A percentile compares a stretch with the other conserved stretches of the same genome.
Evolutionary conservation across 2,329 filamentous ascomycete species (phyloP).

Genomic region (Ophioceras dolichostomum): DNA sequence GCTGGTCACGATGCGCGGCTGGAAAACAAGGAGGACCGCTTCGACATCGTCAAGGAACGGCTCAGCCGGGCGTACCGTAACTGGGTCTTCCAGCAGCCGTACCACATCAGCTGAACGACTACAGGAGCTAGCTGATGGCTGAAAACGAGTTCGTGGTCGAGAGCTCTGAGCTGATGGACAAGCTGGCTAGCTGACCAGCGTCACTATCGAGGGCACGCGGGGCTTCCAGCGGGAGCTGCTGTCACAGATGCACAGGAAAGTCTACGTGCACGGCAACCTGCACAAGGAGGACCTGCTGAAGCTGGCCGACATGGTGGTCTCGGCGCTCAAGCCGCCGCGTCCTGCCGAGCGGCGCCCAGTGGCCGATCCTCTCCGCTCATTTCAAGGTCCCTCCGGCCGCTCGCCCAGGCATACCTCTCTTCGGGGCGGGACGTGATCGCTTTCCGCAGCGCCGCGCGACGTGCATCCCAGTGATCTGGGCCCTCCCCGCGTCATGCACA

Average conservation of each 20-base stretch:
- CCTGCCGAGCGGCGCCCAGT: slow-evolving; percentile 64
- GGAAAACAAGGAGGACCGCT: slow-evolving; percentile 74
- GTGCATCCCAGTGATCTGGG: no score
- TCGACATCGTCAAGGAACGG: slow-evolving; percentile 83
- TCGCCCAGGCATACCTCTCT: no score
- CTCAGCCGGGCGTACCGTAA: slow-evolving; percentile 68
- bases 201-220: slow-evolving; percentile 64
- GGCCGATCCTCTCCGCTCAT: slow-evolving; percentile 67
- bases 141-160: slow-evolving; percentile 71
- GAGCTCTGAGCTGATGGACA: slow-evolving; percentile 64
- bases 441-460: no score
- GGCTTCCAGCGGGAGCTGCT: slow-evolving; percentile 72
- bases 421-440: no score
- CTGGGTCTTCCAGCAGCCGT: slow-evolving; percentile 78
- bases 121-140: slow-evolving; percentile 65
- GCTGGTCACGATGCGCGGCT: slow-evolving; percentile 72
- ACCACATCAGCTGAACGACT: slow-evolving; percentile 77
- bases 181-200: slow-evolving; percentile 60
- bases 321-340: slow-evolving; percentile 61
- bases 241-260: slow-evolving; percentile 74
- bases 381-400: no score
- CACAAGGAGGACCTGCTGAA: slow-evolving; percentile 88
- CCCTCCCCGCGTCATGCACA: no score
- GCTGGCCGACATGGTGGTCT: slow-evolving; percentile 72
- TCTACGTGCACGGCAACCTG: slow-evolving; percentile 81